Percentiles rank a stretch among this genome's conserved stretches.
phyloP scores from a whole-genome alignment of 441 rosid genomes.

The Melastoma candidum region DNA sequence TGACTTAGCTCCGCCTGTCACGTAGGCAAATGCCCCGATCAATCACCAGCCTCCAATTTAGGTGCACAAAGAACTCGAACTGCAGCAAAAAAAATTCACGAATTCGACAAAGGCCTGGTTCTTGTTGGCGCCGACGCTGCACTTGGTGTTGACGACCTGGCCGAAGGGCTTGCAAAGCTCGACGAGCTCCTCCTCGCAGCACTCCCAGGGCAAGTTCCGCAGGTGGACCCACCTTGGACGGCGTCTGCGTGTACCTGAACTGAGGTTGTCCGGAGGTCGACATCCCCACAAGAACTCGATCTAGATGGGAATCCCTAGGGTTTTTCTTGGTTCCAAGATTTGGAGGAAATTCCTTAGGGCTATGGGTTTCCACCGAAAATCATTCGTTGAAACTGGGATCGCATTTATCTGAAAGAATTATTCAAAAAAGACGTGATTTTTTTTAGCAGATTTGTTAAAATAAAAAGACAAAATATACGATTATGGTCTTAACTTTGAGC shows the following conservation, averaged over 20 bases:
- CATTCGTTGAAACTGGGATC: no score
- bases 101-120: constrained; percentile 97
- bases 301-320: no score
- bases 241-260: constrained; percentile 96
- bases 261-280: constrained; percentile 76
- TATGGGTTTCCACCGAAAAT: no score
- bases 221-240: constrained; percentile 94
- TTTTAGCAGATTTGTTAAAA: no score
- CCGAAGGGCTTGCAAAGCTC: constrained; percentile 95
- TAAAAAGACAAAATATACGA: no score
- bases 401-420: no score
- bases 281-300: constrained; percentile 19
- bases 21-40: not conserved
- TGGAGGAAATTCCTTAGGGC: no score
- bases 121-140: constrained; percentile 94
- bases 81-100: constrained; percentile 25
- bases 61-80: not conserved
- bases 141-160: constrained; percentile 84
- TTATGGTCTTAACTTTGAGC: no score
- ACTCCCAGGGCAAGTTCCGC: constrained; percentile 97
- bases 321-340: no score
- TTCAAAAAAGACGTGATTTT: no score
- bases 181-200: constrained; percentile 83
- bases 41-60: no score
- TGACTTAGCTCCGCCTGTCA: constrained; percentile 79